These are phyloP conservation scores for Barnettozyma wickerhamii DNA, from an alignment of 805 yeast genomes.

Conservation along the genomic window DNA sequence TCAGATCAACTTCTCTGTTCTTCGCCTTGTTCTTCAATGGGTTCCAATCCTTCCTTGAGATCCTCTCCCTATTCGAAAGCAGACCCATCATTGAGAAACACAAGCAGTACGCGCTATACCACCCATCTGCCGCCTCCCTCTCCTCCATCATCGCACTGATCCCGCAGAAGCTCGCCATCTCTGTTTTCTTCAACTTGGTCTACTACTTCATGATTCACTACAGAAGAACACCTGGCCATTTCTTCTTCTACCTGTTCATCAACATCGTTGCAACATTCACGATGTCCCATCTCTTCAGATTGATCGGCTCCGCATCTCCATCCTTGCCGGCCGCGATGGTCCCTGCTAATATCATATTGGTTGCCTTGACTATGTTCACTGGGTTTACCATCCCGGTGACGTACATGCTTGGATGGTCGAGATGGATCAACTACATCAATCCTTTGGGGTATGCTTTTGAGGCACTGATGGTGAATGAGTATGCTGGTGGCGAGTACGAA, in stretches of 20 bases:
- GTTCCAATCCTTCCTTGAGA: conserved; percentile 56
- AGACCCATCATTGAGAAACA: conserved; percentile 59
- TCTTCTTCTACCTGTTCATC: conserved; percentile 48
- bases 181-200: conserved; percentile 44
- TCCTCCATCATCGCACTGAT: conserved; percentile 58
- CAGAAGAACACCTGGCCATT: conserved; percentile 48
- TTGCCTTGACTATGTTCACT: conserved; percentile 45
- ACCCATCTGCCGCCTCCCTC: conserved; percentile 60
- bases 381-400: conserved; percentile 58
- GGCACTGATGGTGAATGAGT: conserved; percentile 55
- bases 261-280: conserved; percentile 39
- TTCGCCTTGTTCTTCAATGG: conserved; percentile 63
- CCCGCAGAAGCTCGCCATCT: conserved; percentile 43
- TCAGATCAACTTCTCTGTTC: conserved; percentile 62
- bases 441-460: conserved; percentile 58
- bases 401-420: conserved; percentile 57
- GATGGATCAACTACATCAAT: conserved; percentile 59
- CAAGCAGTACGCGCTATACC: conserved; percentile 51
- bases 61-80: conserved; percentile 29
- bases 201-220: conserved; percentile 53
- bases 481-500: conserved; percentile 38
- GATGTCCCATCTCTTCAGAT: conserved; percentile 55
- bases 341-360: conserved; percentile 48
- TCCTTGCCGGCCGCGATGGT: conserved; percentile 53
- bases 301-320: conserved; percentile 45